Conservation (phyloP, 805 yeast genomes). For the Ogataea pini region DNA sequence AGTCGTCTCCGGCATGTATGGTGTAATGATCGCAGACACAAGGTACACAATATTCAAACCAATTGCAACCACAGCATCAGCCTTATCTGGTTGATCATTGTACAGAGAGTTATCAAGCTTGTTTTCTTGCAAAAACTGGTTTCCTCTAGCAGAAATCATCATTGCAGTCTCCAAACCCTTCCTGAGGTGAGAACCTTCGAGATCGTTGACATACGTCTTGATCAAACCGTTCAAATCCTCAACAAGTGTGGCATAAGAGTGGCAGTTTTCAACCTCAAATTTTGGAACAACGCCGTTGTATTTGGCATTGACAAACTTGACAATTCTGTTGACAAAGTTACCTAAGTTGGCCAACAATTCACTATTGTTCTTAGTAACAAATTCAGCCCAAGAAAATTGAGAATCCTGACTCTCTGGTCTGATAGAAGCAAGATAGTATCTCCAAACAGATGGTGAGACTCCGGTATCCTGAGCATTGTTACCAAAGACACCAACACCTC, state of each 20-base stretch:
- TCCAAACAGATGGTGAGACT: slow-evolving; percentile 90
- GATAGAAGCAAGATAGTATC: slow-evolving; percentile 88
- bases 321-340: slow-evolving; percentile 91
- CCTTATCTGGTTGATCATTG: slow-evolving; percentile 69
- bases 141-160: slow-evolving; percentile 90
- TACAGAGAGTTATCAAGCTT: slow-evolving; percentile 87
- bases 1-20: slow-evolving; percentile 88
- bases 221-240: slow-evolving; percentile 65
- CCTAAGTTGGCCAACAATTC: slow-evolving; percentile 96
- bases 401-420: slow-evolving; percentile 97
- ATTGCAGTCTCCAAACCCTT: slow-evolving; percentile 90
- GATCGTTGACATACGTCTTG: slow-evolving; percentile 59
- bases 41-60: slow-evolving; percentile 87
- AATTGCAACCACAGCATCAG: slow-evolving; percentile 91
- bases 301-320: slow-evolving; percentile 86
- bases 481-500: slow-evolving; percentile 98
- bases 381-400: slow-evolving; percentile 96
- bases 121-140: slow-evolving; percentile 92
- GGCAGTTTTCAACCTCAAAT: slow-evolving; percentile 50
- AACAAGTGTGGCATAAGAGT: slow-evolving; percentile 47
- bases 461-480: slow-evolving; percentile 96
- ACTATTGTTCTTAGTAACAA: slow-evolving; percentile 88
- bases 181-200: slow-evolving; percentile 81
- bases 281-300: slow-evolving; percentile 88
- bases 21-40: slow-evolving; percentile 78